Percentiles rank a stretch among this genome's conserved stretches.
Conservation (phyloP, 352 stramenopile genomes). For the Globisporangium parvum region DNA sequence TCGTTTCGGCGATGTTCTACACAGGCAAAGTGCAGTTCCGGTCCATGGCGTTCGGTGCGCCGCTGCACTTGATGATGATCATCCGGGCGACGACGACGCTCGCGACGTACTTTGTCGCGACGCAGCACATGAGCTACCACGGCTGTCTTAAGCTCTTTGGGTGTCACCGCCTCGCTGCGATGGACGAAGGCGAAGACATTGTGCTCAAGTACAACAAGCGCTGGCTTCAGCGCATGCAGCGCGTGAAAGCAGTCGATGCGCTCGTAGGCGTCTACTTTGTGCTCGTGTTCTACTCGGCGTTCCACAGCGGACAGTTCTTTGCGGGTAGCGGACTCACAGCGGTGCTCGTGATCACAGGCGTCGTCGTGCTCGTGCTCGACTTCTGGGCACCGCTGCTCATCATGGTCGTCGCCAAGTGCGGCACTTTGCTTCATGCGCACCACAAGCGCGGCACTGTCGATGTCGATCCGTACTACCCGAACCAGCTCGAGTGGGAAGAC, state of each 20-base stretch:
- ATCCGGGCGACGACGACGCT: constrained; percentile 51
- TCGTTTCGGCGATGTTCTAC: constrained; percentile 40
- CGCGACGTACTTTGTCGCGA: constrained; percentile 44
- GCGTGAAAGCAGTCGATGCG: constrained; percentile 50
- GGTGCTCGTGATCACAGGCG: constrained; percentile 35
- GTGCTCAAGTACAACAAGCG: constrained; percentile 58
- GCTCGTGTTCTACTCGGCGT: constrained; percentile 62
- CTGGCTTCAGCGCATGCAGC: constrained; percentile 56
- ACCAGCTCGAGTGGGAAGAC: constrained; percentile 67
- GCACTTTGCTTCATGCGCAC: constrained; percentile 37
- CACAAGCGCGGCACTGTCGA: constrained; percentile 48
- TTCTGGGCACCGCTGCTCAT: constrained; percentile 63
- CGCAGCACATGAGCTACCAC: constrained; percentile 57
- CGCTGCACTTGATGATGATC: constrained; percentile 57
- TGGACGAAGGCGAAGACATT: constrained; percentile 32
- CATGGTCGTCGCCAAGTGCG: constrained; percentile 58
- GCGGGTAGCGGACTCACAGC: constrained; percentile 28
- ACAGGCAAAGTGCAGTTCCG: constrained; percentile 47
- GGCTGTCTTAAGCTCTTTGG: constrained; percentile 47
- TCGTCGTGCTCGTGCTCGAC: constrained; percentile 51
- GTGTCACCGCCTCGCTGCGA: constrained; percentile 26
- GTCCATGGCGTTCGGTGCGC: constrained; percentile 33
- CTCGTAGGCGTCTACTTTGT: constrained; percentile 54
- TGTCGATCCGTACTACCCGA: constrained; percentile 58
- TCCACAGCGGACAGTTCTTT: constrained; percentile 55